Evolutionary conservation across 2,329 filamentous ascomycete genomes (phyloP).

Genomic region (Trichophyton benhamiae): DNA sequence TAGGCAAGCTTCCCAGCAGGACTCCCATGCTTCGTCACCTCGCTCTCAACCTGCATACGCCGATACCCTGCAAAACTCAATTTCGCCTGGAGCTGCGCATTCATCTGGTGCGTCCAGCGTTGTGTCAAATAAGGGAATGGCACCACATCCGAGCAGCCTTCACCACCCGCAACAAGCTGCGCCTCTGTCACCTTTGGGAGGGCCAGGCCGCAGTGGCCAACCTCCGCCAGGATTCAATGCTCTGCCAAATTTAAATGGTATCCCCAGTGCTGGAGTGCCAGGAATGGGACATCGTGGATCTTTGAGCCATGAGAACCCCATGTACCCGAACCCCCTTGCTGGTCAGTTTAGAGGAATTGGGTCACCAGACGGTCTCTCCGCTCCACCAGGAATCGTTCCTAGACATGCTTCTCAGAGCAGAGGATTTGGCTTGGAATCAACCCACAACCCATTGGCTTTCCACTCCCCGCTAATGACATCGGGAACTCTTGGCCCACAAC

Average conservation of each 20-base stretch:
- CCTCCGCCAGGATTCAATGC: slow-evolving; percentile 38
- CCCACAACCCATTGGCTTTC: slow-evolving; percentile 31
- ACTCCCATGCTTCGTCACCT: slow-evolving; percentile 55
- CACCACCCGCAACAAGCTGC: slow-evolving; percentile 49
- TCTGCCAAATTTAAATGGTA: slow-evolving; percentile 45
- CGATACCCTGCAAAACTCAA: slow-evolving; percentile 52
- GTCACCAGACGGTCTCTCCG: slow-evolving; percentile 39
- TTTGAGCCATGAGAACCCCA: slow-evolving; percentile 41
- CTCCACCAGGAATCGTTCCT: slow-evolving; percentile 50
- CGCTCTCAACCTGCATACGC: slow-evolving; percentile 36
- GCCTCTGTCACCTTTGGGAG: slow-evolving; percentile 53
- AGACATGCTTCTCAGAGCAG: slow-evolving; percentile 48
- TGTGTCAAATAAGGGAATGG: slow-evolving; percentile 47
- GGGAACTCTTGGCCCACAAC: slow-evolving; percentile 24
- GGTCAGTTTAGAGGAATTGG: slow-evolving; percentile 44
- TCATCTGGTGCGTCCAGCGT: slow-evolving; percentile 53
- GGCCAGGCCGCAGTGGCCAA: slow-evolving; percentile 48
- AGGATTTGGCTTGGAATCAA: slow-evolving; percentile 40
- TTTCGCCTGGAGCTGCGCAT: slow-evolving; percentile 51
- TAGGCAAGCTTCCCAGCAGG: slow-evolving; percentile 68
- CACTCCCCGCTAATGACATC: slow-evolving; percentile 33
- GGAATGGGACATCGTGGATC: slow-evolving; percentile 41
- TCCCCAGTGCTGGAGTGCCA: slow-evolving; percentile 44
- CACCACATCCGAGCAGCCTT: slow-evolving; percentile 36
- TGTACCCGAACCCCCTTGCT: slow-evolving; percentile 43